Conservation (phyloP, 768 basidiomycete species). For the Botryobasidium botryosum region DNA sequence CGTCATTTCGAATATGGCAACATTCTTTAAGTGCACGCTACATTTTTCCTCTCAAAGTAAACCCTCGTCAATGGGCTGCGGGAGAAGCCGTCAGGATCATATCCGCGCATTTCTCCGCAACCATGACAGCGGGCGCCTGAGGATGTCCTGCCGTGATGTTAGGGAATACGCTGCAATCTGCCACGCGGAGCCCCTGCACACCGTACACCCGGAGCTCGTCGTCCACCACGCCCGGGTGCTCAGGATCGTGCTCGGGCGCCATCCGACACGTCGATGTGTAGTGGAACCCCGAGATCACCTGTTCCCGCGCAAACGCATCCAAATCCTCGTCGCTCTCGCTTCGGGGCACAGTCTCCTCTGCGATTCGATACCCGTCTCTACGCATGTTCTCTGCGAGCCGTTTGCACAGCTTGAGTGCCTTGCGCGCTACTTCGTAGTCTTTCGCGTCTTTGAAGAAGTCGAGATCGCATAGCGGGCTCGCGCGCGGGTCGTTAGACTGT, state of each 20-base stretch:
- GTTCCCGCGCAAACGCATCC: constrained; percentile 4
- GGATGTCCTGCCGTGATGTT: constrained; percentile 1
- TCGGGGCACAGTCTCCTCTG: too few relatives aligned
- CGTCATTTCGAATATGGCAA: too few relatives aligned
- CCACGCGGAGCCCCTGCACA: constrained; percentile 1
- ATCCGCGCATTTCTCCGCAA: neutral
- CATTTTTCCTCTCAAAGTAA: too few relatives aligned
- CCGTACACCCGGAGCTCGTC: constrained; percentile 5
- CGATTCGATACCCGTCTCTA: constrained; percentile 3
- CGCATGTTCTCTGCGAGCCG: neutral
- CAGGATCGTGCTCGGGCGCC: constrained; percentile 1
- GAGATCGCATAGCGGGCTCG: constrained; percentile 8
- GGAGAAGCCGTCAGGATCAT: neutral
- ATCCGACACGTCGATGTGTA: constrained; percentile 8
- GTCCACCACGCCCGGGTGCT: constrained; percentile 7
- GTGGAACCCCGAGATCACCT: constrained; percentile 7
- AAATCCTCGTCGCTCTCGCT: constrained; percentile 3
- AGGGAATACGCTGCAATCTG: constrained; percentile 7
- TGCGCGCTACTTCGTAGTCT: neutral
- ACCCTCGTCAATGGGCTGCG: too few relatives aligned
- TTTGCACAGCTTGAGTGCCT: neutral
- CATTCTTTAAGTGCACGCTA: too few relatives aligned
- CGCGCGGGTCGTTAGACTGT: constrained; percentile 3
- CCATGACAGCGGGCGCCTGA: constrained; percentile 3
- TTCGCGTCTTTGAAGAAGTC: constrained; percentile 6